phyloP scores from a whole-genome alignment of 371 early-diverging fungal species.

The Paraphysoderma sedebokerense region DNA sequence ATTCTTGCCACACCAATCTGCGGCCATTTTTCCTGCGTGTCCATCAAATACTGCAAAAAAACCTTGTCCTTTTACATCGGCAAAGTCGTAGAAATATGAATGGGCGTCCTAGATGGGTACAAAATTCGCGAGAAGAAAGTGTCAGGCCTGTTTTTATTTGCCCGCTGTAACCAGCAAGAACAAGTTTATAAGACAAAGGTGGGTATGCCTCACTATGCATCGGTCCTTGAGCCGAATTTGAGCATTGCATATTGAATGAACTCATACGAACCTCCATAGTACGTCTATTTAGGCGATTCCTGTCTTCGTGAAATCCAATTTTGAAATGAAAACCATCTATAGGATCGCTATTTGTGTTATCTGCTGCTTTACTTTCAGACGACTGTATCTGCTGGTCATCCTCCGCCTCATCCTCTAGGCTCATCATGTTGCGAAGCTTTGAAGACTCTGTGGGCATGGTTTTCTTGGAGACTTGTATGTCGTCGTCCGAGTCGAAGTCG shows the following conservation, averaged over 20 bases:
- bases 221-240: too few species aligned
- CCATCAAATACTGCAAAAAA: slow-evolving; percentile 95
- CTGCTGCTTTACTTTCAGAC: too few species aligned
- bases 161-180: not conserved
- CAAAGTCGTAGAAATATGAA: slow-evolving; percentile 58
- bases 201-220: too few species aligned
- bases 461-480: too few species aligned
- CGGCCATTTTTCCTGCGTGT: slow-evolving; percentile 91
- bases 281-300: slow-evolving; percentile 72
- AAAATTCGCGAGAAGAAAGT: not conserved
- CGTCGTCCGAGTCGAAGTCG: too few species aligned
- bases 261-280: slow-evolving; percentile 76
- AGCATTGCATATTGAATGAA: too few species aligned
- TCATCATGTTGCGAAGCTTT: too few species aligned
- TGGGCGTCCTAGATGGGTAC: slow-evolving; percentile 57
- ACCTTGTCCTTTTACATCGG: slow-evolving; percentile 56
- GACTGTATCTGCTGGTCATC: too few species aligned
- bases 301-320: slow-evolving; percentile 42
- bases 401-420: too few species aligned
- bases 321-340: too few species aligned
- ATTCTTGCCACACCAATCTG: slow-evolving; percentile 87
- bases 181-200: slow-evolving; percentile 2
- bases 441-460: too few species aligned
- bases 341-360: too few species aligned
- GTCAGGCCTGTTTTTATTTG: not conserved